Conservation (phyloP, 2,329 filamentous ascomycete genomes). For the Elsinoe ampelina region DNA sequence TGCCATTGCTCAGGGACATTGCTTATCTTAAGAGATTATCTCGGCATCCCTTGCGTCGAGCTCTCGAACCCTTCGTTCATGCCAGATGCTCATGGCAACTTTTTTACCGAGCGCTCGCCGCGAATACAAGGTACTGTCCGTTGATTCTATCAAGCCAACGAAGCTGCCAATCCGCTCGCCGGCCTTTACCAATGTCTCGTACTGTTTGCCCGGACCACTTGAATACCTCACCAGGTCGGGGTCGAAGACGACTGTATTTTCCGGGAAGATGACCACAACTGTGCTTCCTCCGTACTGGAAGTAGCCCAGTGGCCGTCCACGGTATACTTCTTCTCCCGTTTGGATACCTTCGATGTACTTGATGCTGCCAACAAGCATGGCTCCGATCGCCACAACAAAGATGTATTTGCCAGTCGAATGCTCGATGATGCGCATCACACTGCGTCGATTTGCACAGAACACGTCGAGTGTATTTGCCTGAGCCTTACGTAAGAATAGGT, state of each 20-base stretch:
- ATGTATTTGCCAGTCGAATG: constrained; percentile 23
- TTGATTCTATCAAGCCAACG: too few species aligned
- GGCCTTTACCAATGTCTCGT: constrained; percentile 34
- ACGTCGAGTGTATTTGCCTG: constrained; percentile 32
- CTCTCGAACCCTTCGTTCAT: neutral
- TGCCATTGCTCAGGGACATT: neutral
- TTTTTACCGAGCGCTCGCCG: too few species aligned
- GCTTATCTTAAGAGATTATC: neutral
- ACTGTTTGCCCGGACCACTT: constrained; percentile 22
- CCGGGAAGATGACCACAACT: constrained; percentile 33
- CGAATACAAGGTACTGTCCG: too few species aligned
- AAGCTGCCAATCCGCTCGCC: constrained; percentile 27
- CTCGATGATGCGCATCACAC: constrained; percentile 32
- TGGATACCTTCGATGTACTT: constrained; percentile 31
- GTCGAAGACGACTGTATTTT: constrained; percentile 30
- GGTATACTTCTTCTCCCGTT: constrained; percentile 25
- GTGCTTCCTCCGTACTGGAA: constrained; percentile 38
- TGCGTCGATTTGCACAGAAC: constrained; percentile 36
- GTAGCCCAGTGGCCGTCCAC: constrained; percentile 34
- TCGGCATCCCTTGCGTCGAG: neutral
- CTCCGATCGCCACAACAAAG: constrained; percentile 34
- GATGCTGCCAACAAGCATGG: constrained; percentile 37
- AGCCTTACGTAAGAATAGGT: neutral
- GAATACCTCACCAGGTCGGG: constrained; percentile 33
- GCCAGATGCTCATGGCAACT: neutral